These are phyloP conservation scores for Zizania palustris DNA, from an alignment of 202 grass and related monocot species.

Conservation along the genomic window DNA sequence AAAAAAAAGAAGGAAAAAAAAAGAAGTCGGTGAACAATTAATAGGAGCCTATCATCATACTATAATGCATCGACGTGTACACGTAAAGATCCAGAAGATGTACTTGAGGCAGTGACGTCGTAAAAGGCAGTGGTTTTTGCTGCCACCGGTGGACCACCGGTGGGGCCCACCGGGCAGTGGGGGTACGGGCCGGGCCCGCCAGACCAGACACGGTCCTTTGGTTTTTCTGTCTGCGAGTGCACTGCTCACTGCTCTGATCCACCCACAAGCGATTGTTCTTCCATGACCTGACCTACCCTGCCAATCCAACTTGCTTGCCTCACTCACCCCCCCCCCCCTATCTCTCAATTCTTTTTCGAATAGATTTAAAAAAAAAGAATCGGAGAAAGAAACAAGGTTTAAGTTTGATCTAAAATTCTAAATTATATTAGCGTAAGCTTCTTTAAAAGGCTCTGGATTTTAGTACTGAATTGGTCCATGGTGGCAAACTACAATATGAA, in stretches of 20 bases:
- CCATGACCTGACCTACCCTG: constrained; percentile 11
- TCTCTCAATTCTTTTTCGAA: too few relatives aligned
- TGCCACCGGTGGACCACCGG: constrained; percentile 1
- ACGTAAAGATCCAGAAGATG: constrained; percentile 6
- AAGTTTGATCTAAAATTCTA: too few relatives aligned
- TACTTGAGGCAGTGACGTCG: constrained; percentile 10
- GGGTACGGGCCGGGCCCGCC: too few relatives aligned
- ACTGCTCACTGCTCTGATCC: not conserved
- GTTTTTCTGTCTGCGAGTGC: constrained; percentile 25
- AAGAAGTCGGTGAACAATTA: not conserved
- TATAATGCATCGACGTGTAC: not conserved
- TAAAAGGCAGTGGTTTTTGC: not conserved
- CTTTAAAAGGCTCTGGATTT: not conserved
- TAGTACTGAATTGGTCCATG: too few relatives aligned
- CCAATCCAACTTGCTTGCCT: not conserved
- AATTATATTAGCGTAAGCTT: too few relatives aligned
- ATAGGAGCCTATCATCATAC: not conserved
- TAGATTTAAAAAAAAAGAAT: too few relatives aligned
- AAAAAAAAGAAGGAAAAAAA: too few relatives aligned
- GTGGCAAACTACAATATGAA: not conserved
- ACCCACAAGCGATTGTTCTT: constrained; percentile 52
- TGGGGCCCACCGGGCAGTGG: constrained; percentile 8
- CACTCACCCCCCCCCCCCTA: too few relatives aligned
- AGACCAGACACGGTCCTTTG: constrained; percentile 39
- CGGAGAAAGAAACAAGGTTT: too few relatives aligned